phyloP scores from a whole-genome alignment of 345 rosid species.

The Syzygium aqueum region DNA sequence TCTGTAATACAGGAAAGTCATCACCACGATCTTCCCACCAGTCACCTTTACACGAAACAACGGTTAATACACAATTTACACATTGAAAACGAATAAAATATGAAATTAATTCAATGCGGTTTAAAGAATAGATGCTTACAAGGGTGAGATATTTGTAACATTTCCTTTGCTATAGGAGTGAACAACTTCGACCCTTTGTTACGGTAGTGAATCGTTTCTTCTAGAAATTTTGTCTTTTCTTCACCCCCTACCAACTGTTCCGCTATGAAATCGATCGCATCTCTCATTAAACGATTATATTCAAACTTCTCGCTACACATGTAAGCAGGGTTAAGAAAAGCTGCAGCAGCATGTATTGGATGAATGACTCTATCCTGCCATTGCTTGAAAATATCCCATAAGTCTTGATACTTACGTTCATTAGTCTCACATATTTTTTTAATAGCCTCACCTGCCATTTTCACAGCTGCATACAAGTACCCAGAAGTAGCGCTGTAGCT shows the following conservation, averaged over 20 bases:
- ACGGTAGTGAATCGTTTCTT: not conserved
- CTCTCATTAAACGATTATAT: not conserved
- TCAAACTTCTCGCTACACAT: not conserved
- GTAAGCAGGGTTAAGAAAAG: constrained; percentile 6
- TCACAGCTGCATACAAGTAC: too few species aligned
- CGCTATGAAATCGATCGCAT: not conserved
- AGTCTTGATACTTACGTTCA: not conserved
- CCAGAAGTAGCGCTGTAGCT: too few species aligned
- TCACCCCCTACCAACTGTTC: not conserved
- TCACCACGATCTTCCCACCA: too few species aligned
- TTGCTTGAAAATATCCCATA: not conserved
- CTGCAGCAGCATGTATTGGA: constrained; percentile 8
- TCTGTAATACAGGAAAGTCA: too few species aligned
- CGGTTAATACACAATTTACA: too few species aligned
- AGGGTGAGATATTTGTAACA: constrained; percentile 3
- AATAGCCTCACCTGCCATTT: too few species aligned
- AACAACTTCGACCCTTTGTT: not conserved
- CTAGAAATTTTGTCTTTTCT: not conserved
- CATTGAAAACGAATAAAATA: not conserved
- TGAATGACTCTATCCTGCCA: not conserved
- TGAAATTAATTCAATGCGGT: not conserved
- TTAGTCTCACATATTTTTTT: not conserved
- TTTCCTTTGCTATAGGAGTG: not conserved
- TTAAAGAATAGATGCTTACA: not conserved
- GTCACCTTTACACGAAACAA: too few species aligned